Base-by-base conservation (phyloP, 805 yeast genomes). In the Zygosaccharomyces rouxii region DNA sequence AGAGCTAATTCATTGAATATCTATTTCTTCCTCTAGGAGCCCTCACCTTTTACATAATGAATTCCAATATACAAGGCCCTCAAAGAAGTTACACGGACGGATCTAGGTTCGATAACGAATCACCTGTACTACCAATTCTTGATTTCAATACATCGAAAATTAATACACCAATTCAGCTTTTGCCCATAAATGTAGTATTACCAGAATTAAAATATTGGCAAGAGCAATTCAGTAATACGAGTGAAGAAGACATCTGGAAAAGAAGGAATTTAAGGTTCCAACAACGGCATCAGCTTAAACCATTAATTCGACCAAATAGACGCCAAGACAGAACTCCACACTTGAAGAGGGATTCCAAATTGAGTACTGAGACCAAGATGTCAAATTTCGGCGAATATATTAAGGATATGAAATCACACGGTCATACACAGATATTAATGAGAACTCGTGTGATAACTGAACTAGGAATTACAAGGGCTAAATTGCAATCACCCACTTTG, bases 301-400 rank as follows among this genome's bases (percentile, higher is more conserved):
- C 35, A 16, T 16, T 38, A 9, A 23, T 23, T 13, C n/a, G 29
- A n/a, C 41, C 41, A 26, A 19, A n/a, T 22, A 43, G n/a, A 29
- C 25, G 31, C n/a, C 46, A 35, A 29, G 41, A 43, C 14, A 35
- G 46, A 29, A 31, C 35, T 19, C 46, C 47, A 18, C 47, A 35
- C 10, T 13, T 44, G 42, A 44, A 44, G 38, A 44, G 26, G 19
- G 41, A 44, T 26, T 44, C 47, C 10, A 44, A 37, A 26, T 28
- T 44, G 26, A 26, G 41, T 9, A 21, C 37, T 7, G 47, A 44
- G 18, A 30, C 29, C 10, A 44, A 44, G 29, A 7, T 35, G 22
- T 21, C 18, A 13, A 43, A 43, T 43, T 43, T 43, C 28, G 22
- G 14, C 1, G 30, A 21, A 14, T 43, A 43, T 26, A 25, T 35